Evolutionary conservation across 495 filamentous ascomycete genomes (phyloP), one percentile per base, ranked within the genome.

Genomic region (Haplographium delicatum): DNA sequence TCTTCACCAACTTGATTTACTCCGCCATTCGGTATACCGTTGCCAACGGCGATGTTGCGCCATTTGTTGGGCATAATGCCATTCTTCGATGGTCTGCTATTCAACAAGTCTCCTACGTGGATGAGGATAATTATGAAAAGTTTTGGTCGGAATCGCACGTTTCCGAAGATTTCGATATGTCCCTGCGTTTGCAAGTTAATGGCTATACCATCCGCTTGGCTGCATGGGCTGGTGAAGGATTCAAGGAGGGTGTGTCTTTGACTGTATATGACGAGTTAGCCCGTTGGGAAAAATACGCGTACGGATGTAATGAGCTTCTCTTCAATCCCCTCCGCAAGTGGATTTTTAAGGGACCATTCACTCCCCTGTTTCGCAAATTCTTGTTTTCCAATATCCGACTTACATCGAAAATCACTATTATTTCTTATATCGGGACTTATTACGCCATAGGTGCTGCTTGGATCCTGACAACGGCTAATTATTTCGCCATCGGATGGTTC

Each of bases 91-190:
- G 86, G 86, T 74, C 77, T 42, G 86, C 86, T 39, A 78, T 91
- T 42, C 86, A 90, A 63, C 74, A 86, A 49, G 82, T 91, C 37
- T 79, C 79, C 10, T 89, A 89, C 68, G 58, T 71, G 57, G 76
- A 80, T 28, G 77, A 81, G 53, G 78, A 84, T 44, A 82, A 82
- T 19, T 81, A 84, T 35, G 73, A 89, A 61, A 90, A 89, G 65
- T 89, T 83, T 68, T 91, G 86, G 86, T 90, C 86, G 0, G 86
- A 91, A 65, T 77, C 74, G 20, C 84, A 85, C 61, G 86, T 91
- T 30, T 89, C 86, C 5, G 86, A 91, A 58, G 86, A 91, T 58
- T 91, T 91, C 59, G 86, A 90, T 54, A 89, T 91, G 85, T 84
- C 86, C 7, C 80, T 91, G 2, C 84, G 85, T 47, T 75, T 91